These are phyloP conservation scores for Papiliotrema flavescens DNA, from an alignment of 1,284 basidiomycete genomes.

Conservation along the genomic window DNA sequence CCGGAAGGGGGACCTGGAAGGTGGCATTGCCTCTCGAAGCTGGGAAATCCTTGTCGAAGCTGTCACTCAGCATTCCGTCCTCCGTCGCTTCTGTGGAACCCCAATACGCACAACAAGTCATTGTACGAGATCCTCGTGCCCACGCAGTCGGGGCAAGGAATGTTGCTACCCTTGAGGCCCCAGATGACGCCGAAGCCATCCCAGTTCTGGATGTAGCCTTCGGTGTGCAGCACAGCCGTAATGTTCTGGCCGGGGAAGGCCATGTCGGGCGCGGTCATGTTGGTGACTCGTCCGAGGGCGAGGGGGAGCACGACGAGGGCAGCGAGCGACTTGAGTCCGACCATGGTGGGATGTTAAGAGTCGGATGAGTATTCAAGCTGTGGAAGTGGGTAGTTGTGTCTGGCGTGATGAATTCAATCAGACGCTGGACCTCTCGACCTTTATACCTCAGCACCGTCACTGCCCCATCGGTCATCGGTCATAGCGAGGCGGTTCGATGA, in stretches of 20 bases:
- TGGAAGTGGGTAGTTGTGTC: too few species aligned
- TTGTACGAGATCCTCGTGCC: slow-evolving; percentile 18
- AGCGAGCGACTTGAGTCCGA: slow-evolving; percentile 1
- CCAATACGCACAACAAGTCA: slow-evolving; percentile 22
- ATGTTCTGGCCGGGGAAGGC: slow-evolving; percentile 17
- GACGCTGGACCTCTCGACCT: too few species aligned
- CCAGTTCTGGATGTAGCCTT: slow-evolving; percentile 25
- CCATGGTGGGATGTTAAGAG: too few species aligned
- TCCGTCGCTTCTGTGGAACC: too few species aligned
- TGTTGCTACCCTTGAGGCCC: slow-evolving; percentile 8
- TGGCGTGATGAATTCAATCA: too few species aligned
- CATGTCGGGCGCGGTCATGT: slow-evolving; percentile 14
- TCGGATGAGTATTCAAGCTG: too few species aligned
- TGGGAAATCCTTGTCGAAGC: neutral
- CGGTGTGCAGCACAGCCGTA: slow-evolving; percentile 6
- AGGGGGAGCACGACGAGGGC: neutral
- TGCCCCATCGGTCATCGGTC: too few species aligned
- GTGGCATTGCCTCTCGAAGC: slow-evolving; percentile 4
- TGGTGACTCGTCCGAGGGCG: slow-evolving; percentile 4
- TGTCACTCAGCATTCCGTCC: too few species aligned
- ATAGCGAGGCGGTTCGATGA: too few species aligned
- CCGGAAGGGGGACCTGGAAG: slow-evolving; percentile 13
- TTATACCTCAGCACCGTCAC: too few species aligned
- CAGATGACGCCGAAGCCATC: slow-evolving; percentile 25
- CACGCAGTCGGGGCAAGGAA: slow-evolving; percentile 13